phyloP scores from a whole-genome alignment of 352 stramenopile species.

The Phytopythium aichiense region DNA sequence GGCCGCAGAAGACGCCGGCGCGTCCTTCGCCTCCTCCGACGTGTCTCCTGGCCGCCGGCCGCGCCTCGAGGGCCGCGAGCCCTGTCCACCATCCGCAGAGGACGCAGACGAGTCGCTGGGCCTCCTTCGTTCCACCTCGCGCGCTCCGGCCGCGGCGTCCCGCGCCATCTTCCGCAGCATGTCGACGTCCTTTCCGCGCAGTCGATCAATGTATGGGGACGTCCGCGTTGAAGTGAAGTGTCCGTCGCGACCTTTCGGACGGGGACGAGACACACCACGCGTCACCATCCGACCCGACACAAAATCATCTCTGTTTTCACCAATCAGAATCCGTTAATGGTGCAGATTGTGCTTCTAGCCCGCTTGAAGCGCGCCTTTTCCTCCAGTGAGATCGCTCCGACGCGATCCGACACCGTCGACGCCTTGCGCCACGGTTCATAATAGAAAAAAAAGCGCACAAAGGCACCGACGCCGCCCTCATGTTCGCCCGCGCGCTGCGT shows the following conservation, averaged over 20 bases:
- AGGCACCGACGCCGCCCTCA: conserved; percentile 7
- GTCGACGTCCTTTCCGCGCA: not conserved
- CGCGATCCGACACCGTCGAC: conserved; percentile 1
- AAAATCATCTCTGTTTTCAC: not conserved
- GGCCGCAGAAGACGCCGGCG: not conserved
- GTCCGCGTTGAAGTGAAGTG: not conserved
- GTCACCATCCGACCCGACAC: not conserved
- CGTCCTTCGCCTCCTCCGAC: not conserved
- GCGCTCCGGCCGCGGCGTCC: conserved; percentile 11
- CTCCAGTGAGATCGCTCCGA: not conserved
- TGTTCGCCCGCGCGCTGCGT: conserved; percentile 40
- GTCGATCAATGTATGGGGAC: not conserved
- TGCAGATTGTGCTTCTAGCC: not conserved
- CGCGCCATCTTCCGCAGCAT: conserved; percentile 14
- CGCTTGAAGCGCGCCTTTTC: conserved; percentile 4
- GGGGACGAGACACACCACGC: not conserved
- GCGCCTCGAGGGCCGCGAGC: not conserved
- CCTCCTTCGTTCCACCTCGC: conserved; percentile 5
- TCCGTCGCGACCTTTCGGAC: conserved; percentile 8
- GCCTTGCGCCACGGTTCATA: not conserved
- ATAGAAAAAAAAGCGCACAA: not conserved
- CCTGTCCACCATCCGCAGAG: not conserved
- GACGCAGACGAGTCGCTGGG: not conserved
- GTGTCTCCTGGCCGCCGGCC: no score
- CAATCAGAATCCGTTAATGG: not conserved